A percentile compares a stretch with the other conserved stretches of the same genome.
phyloP scores from a whole-genome alignment of 2,329 filamentous ascomycete species.

The Penicillium glabrum region DNA sequence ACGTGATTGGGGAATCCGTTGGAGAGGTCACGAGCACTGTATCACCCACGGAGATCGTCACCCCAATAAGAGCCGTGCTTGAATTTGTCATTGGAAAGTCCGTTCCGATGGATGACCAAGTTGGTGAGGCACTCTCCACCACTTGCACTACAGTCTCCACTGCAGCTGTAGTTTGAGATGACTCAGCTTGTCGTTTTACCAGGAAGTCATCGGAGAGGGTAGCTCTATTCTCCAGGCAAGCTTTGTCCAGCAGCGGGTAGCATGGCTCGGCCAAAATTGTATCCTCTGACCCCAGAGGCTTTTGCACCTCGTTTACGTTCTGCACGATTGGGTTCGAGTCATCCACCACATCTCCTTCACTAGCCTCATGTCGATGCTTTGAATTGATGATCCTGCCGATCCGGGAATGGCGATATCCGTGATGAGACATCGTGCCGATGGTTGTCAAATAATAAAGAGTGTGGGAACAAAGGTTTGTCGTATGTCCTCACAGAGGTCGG shows the following conservation, averaged over 20 bases:
- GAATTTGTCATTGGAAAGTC: slow-evolving; percentile 17
- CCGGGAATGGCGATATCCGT: slow-evolving; percentile 22
- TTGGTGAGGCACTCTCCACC: slow-evolving; percentile 19
- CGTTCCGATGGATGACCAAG: slow-evolving; percentile 10
- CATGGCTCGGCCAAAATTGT: slow-evolving; percentile 7
- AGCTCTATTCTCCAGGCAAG: slow-evolving; percentile 3
- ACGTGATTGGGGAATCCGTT: background rate
- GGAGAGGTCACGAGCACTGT: slow-evolving; percentile 1
- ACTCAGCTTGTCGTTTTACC: slow-evolving; percentile 14
- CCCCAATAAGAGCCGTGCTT: slow-evolving; percentile 6
- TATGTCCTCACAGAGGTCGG: slow-evolving; percentile 17
- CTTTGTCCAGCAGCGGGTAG: slow-evolving; percentile 7
- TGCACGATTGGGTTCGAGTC: background rate
- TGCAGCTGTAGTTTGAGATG: background rate
- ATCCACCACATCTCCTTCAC: background rate
- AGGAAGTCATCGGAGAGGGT: background rate
- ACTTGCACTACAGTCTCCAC: slow-evolving; percentile 20
- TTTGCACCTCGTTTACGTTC: background rate
- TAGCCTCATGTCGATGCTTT: slow-evolving; percentile 12
- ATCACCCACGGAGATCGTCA: slow-evolving; percentile 8
- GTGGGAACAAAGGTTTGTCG: background rate
- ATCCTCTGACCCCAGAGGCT: slow-evolving; percentile 2
- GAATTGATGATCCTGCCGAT: slow-evolving; percentile 15
- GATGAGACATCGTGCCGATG: slow-evolving; percentile 18
- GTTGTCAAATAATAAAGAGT: background rate